These are phyloP conservation scores for Aegilops umbellulata DNA, from an alignment of 176 grass and related monocot species.

Conservation along the genomic window DNA sequence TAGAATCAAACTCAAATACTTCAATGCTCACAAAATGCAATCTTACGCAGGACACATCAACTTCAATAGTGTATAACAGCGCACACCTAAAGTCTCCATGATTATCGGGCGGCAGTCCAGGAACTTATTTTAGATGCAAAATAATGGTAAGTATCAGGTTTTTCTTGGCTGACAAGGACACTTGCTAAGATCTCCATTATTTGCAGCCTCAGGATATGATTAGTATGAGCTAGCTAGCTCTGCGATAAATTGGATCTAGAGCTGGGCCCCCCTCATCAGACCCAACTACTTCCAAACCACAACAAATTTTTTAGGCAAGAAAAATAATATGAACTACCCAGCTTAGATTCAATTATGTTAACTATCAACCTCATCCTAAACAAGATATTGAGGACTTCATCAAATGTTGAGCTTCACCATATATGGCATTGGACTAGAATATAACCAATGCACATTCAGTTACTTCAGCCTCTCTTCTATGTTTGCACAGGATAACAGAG, in stretches of 20 bases:
- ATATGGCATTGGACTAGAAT: not conserved
- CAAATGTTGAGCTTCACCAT: not conserved
- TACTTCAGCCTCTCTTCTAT: not conserved
- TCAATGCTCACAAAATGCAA: not conserved
- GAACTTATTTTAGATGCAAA: not conserved
- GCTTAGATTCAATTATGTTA: not conserved
- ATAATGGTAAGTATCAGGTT: not conserved
- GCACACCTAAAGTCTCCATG: not conserved
- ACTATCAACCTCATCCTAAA: not conserved
- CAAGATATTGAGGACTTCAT: not conserved
- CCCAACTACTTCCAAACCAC: constrained; percentile 1
- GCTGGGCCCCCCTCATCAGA: not conserved
- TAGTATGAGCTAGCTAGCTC: not conserved
- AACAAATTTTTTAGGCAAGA: not conserved
- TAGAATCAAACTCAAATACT: not conserved
- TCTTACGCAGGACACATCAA: not conserved
- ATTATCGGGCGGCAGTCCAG: not conserved
- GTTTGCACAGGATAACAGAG: not conserved
- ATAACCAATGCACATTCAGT: not conserved
- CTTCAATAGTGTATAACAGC: not conserved
- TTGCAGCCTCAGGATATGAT: constrained; percentile 10
- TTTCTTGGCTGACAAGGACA: not conserved
- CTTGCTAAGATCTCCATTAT: constrained; percentile 14
- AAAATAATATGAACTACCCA: constrained; percentile 10
- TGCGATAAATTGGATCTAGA: constrained; percentile 20